Evolutionary conservation across 139 green algal genomes (phyloP).

Genomic region (Nannochloris sp.): DNA sequence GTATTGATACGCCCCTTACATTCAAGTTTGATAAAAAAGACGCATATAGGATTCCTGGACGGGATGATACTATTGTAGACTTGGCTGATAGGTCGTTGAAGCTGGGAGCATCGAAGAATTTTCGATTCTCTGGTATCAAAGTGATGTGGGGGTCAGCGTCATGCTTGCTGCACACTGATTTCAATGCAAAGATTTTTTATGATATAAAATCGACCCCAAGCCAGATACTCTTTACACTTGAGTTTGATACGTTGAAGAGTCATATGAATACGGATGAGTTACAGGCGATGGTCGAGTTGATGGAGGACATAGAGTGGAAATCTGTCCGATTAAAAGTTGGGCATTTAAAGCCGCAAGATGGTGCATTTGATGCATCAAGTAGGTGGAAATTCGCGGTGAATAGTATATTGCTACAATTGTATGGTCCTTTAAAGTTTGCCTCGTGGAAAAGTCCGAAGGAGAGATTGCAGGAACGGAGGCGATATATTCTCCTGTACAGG

Average conservation of each 20-base stretch:
- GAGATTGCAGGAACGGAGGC: slow-evolving; percentile 1
- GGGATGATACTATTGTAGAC: not conserved
- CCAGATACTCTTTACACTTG: too few species aligned
- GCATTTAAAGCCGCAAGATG: slow-evolving; percentile 13
- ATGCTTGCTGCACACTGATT: not conserved
- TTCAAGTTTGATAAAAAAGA: not conserved
- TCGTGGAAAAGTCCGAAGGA: not conserved
- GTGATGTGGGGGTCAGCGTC: not conserved
- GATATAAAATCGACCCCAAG: too few species aligned
- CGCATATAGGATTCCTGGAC: not conserved
- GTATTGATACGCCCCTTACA: too few species aligned
- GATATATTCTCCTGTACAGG: slow-evolving; percentile 26
- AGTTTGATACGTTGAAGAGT: too few species aligned
- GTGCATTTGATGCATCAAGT: not conserved
- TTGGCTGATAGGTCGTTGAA: not conserved
- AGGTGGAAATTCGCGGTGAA: slow-evolving; percentile 42
- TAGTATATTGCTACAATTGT: slow-evolving; percentile 27
- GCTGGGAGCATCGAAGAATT: not conserved
- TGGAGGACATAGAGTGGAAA: slow-evolving; percentile 12
- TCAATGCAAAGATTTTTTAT: too few species aligned
- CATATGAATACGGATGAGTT: too few species aligned
- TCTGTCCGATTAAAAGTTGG: slow-evolving; percentile 23
- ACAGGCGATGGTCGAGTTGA: not conserved
- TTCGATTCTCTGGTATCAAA: not conserved
- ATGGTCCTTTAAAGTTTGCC: not conserved